Base-by-base conservation (phyloP, 2,329 filamentous ascomycete species). In the Diplodia intermedia region DNA sequence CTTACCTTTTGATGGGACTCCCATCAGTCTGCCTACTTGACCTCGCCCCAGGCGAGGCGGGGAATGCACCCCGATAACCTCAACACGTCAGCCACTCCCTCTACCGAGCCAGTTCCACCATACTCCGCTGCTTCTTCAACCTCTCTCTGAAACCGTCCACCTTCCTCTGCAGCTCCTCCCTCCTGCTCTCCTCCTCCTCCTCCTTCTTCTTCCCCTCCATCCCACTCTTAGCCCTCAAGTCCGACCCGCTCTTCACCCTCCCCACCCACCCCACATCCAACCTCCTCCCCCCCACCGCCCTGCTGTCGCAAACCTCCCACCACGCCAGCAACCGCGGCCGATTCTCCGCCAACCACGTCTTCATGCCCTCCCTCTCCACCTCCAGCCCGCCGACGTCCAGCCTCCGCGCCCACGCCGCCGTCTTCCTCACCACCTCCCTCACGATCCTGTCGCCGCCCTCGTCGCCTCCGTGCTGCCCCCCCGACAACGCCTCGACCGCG, bases 111-210 rank as follows among this genome's bases (percentile, higher is more conserved):
- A 60, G 26, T n/a, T 9, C 40, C 36, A 12, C 56, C 56, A 18
- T 14, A 38, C 56, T 60, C 14, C 56, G 38, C 56, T 60, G 56
- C 56, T 36, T 29, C 56, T 31, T 15, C 38, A 60, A 18, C 56
- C 20, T 60, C 56, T 60, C 23, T 12, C 4, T 7, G 8, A 47
- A 20, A 9, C n/a, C n/a, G 1, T 47, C 38, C 12, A 47, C 23
- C 56, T 47, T 40, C 36, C 3, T n/a, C 12, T n/a, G 14, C 26
- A 26, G 4, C 38, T 31, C 38, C 7, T n/a, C 38, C 14, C 4
- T 29, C 56, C 5, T 31, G 0, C 9, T n/a, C 20, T 12, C 18
- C 20, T n/a, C 20, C 0, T 15, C 55, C 4, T 3, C 33, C n/a
- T 3, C 38, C 1, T 60, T 18, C 20, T 38, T 26, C 14, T 2